Evolutionary conservation across 2,329 filamentous ascomycete genomes (phyloP), one percentile per base, ranked within the genome.

Genomic region (Fusarium nurragi): DNA sequence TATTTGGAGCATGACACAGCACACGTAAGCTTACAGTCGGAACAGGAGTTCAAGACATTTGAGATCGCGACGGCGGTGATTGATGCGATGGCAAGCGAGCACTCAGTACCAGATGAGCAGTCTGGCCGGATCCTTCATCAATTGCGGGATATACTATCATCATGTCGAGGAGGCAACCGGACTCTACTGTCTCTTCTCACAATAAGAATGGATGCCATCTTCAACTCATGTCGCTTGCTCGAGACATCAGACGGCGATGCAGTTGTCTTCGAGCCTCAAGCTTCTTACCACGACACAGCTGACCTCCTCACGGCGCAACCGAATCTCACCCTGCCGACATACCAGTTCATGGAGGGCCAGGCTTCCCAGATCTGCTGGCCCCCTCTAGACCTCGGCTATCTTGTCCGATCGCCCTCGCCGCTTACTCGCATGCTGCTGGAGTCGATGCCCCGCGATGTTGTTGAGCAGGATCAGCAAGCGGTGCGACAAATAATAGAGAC

Each of bases 51-150:
- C 65, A 82, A 82, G 46, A 80, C 80, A 4, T 82, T 77, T 46
- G 79, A 82, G 55, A 82, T 82, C 40, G 80, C 80, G 1, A 80
- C 76, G 12, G 78, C 79, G 0, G 79, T 82, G 1, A 76, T 77
- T 18, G 80, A 82, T 26, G 76, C 77, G 3, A 70, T 80, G 41
- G 68, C 75, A 6, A 71, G 65, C 34, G 62, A 75, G 56, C 71
- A 53, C 56, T 69, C 48, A 11, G 46, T 54, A 37, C 56, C 36
- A 32, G 61, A 28, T 19, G 68, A 73, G 13, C 72, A 72, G 13
- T 74, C 78, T 0, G 70, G 71, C 3, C 75, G 77, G 13, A 75
- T 81, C 12, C 71, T 82, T 1, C 57, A 71, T 28, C 75, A 76
- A 32, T 67, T 82, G 7, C 77, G 79, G 38, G 70, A 71, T 38